Conservation (phyloP, 139 green algal species). For the Haematococcus sp. region DNA sequence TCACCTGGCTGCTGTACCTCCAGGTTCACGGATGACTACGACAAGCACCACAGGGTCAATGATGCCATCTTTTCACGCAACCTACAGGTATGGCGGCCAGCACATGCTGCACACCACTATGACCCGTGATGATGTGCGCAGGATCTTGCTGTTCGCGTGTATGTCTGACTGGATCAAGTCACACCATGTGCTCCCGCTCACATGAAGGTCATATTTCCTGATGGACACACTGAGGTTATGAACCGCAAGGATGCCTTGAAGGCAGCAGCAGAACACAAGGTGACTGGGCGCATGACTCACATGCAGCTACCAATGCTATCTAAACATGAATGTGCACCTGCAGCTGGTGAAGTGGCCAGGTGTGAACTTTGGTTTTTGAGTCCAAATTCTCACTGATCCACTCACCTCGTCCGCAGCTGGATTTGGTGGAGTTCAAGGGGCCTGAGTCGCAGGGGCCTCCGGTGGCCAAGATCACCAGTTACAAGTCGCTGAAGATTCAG, state of each 20-base stretch:
- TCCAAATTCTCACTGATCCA: too few species aligned
- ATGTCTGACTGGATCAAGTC: too few species aligned
- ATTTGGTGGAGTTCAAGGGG: constrained; percentile 14
- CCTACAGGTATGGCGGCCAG: neutral
- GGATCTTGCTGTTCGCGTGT: too few species aligned
- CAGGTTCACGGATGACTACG: constrained; percentile 12
- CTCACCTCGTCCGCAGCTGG: neutral
- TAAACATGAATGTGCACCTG: too few species aligned
- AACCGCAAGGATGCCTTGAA: constrained; percentile 6
- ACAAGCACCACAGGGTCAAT: constrained; percentile 18
- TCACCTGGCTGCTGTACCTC: neutral
- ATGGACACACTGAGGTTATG: neutral
- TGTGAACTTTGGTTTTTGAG: too few species aligned
- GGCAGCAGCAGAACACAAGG: constrained; percentile 4
- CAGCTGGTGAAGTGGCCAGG: too few species aligned
- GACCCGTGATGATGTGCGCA: too few species aligned
- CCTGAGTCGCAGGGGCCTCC: neutral
- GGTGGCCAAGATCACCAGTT: constrained; percentile 7
- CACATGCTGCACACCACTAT: neutral
- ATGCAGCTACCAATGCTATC: too few species aligned
- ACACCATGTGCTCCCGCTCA: neutral
- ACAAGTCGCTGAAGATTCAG: neutral
- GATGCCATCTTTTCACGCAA: neutral
- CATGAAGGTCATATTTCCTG: neutral
- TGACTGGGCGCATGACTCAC: too few species aligned